Conservation (phyloP, 208 protist genomes). For the Polymyxa betae region DNA sequence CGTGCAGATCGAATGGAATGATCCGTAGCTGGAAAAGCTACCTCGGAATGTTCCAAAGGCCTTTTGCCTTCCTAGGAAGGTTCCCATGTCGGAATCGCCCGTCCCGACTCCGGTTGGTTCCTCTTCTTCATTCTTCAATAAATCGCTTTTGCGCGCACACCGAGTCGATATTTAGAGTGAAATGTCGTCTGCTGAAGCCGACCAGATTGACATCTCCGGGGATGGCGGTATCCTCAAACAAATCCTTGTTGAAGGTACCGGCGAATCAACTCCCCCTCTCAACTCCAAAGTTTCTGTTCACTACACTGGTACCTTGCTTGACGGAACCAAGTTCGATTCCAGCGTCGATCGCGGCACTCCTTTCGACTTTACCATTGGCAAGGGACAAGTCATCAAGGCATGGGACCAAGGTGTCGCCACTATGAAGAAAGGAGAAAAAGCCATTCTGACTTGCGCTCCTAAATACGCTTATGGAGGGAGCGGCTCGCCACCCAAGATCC, state of each 20-base stretch:
- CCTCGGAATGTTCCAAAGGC: too few relatives aligned
- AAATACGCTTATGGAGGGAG: conserved; percentile 67
- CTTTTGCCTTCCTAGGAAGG: too few relatives aligned
- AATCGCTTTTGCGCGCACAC: too few relatives aligned
- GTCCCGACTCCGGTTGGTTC: too few relatives aligned
- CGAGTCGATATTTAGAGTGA: too few relatives aligned
- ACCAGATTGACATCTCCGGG: conserved; percentile 42
- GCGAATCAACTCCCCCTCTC: neutral
- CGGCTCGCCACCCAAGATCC: conserved; percentile 66
- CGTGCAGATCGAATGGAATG: too few relatives aligned
- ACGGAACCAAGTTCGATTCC: conserved; percentile 77
- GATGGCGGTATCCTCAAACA: conserved; percentile 57
- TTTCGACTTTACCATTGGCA: conserved; percentile 73
- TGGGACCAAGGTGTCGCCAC: conserved; percentile 69
- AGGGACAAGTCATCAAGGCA: conserved; percentile 73
- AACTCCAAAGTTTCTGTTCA: conserved; percentile 65
- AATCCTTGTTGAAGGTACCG: conserved; percentile 9
- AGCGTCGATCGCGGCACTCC: conserved; percentile 61
- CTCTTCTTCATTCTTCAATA: too few relatives aligned
- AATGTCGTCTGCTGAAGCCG: neutral
- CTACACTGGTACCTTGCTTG: conserved; percentile 74
- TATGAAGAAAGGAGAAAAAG: conserved; percentile 69
- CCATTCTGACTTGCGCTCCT: conserved; percentile 52
- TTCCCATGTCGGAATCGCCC: too few relatives aligned
- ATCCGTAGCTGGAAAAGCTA: too few relatives aligned